Evolutionary conservation across 2,329 filamentous ascomycete species (phyloP).

Genomic region (Drechslerella dactyloides): DNA sequence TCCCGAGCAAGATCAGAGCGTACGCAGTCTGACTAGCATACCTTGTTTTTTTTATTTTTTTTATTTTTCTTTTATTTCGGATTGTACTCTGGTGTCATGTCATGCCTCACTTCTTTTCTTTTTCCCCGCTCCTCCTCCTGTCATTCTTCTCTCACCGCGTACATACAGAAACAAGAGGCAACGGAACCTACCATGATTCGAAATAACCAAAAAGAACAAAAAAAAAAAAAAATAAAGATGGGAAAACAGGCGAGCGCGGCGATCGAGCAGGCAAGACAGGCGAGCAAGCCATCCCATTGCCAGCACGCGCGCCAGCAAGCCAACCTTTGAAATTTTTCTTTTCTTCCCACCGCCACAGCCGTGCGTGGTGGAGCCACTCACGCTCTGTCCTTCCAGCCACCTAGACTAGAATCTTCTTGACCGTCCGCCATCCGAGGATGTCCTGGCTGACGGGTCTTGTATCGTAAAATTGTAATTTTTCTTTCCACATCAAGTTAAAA

Average conservation of each 20-base stretch:
- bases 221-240: constrained; percentile 49
- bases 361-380: constrained; percentile 31
- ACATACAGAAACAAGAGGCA: constrained; percentile 51
- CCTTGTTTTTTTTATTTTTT: background rate
- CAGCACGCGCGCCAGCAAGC: background rate
- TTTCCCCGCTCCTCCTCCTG: constrained; percentile 45
- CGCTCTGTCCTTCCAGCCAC: background rate
- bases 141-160: constrained; percentile 40
- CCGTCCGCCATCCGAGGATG: too few species aligned
- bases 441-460: too few species aligned
- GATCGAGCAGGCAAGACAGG: constrained; percentile 36
- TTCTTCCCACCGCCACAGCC: constrained; percentile 35
- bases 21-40: too few species aligned
- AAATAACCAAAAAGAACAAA: constrained; percentile 16
- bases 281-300: constrained; percentile 5
- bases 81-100: constrained; percentile 3
- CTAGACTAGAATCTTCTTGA: background rate
- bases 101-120: constrained; percentile 18
- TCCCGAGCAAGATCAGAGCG: background rate
- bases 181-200: constrained; percentile 13
- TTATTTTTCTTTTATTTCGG: constrained; percentile 14
- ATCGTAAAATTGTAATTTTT: background rate
- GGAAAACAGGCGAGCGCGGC: constrained; percentile 23
- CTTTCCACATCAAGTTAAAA: constrained; percentile 6
- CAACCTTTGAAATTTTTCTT: constrained; percentile 9